phyloP scores from a whole-genome alignment of 2,329 filamentous ascomycete genomes.

The Neofusicoccum sp. region DNA sequence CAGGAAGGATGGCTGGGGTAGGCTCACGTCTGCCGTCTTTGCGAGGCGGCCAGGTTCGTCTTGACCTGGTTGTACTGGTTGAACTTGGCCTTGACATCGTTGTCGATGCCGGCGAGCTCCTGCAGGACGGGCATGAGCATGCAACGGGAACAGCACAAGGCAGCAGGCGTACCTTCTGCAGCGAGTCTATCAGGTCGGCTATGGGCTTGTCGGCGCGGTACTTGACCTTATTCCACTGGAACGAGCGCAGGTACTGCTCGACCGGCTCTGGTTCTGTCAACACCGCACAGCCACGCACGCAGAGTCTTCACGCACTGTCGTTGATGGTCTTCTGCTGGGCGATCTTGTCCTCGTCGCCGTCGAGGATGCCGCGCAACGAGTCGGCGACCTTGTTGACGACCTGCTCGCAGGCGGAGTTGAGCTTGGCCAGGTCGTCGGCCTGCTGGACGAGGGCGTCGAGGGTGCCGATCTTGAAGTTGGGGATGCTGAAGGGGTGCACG shows the following conservation, averaged over 20 bases:
- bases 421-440: slow-evolving; percentile 89
- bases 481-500: slow-evolving; percentile 75
- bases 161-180: slow-evolving; percentile 71
- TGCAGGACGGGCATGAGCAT: slow-evolving; percentile 35
- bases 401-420: slow-evolving; percentile 73
- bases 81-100: slow-evolving; percentile 92
- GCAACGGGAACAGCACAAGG: no score
- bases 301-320: slow-evolving; percentile 65
- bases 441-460: slow-evolving; percentile 93
- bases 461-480: slow-evolving; percentile 96
- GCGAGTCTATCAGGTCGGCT: slow-evolving; percentile 76
- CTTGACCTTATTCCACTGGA: slow-evolving; percentile 97
- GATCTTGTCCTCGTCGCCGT: slow-evolving; percentile 79
- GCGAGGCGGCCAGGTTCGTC: slow-evolving; percentile 74
- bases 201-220: slow-evolving; percentile 92
- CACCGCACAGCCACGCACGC: not conserved
- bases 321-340: slow-evolving; percentile 89
- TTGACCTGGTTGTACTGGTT: slow-evolving; percentile 92
- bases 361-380: slow-evolving; percentile 76
- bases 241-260: slow-evolving; percentile 84
- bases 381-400: slow-evolving; percentile 88
- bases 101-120: slow-evolving; percentile 90
- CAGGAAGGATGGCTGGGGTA: not conserved
- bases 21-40: slow-evolving; percentile 81
- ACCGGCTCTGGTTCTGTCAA: slow-evolving; percentile 69